A percentile compares a stretch with the other conserved stretches of the same genome.
Evolutionary conservation across 176 grass and related monocot genomes (phyloP).

Genomic region (Dactylis glomerata): DNA sequence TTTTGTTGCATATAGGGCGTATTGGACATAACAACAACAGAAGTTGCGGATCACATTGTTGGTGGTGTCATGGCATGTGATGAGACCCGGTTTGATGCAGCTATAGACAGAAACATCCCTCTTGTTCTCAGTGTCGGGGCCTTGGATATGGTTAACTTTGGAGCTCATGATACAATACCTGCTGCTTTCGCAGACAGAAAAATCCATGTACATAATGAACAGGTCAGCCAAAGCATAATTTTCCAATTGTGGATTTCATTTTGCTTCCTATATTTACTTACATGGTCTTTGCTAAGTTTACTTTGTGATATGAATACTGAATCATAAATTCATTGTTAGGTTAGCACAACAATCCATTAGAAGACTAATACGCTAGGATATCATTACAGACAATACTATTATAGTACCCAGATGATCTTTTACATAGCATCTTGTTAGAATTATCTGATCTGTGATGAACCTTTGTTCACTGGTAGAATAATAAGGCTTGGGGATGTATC

Average conservation of each 20-base stretch:
- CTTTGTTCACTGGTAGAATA: not conserved
- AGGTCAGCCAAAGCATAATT: constrained; percentile 54
- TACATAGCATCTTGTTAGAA: too few relatives aligned
- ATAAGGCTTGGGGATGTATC: not conserved
- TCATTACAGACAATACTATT: not conserved
- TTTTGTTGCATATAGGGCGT: constrained; percentile 60
- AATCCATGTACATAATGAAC: constrained; percentile 84
- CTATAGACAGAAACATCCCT: constrained; percentile 75
- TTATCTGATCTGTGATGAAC: not conserved
- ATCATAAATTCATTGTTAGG: not conserved
- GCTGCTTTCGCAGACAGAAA: constrained; percentile 69
- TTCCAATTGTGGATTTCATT: not conserved
- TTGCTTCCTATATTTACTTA: not conserved
- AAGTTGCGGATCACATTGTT: constrained; percentile 91
- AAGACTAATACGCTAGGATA: not conserved
- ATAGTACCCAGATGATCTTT: not conserved
- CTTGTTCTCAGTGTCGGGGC: constrained; percentile 90
- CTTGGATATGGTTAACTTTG: constrained; percentile 98
- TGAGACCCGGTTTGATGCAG: constrained; percentile 72
- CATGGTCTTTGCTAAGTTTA: not conserved
- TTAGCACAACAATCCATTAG: not conserved
- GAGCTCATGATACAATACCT: constrained; percentile 77
- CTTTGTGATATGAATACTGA: not conserved
- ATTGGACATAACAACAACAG: constrained; percentile 93
- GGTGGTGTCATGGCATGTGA: constrained; percentile 90